Base-by-base conservation (phyloP, 148 eudicot genomes). In the Heliamphora exappendiculata region DNA sequence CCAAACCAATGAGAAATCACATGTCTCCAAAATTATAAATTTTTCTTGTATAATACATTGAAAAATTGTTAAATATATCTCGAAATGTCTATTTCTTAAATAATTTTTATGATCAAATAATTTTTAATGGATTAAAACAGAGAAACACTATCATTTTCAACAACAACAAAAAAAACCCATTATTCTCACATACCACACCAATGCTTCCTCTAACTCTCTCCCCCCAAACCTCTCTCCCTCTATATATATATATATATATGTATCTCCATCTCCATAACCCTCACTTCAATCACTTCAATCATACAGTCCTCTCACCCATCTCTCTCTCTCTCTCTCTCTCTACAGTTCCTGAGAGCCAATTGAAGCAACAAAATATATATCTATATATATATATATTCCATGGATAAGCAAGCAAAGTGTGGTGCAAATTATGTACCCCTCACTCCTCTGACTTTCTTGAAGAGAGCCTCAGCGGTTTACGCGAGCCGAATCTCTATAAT, bases 401-500 rank as follows among this genome's bases (percentile, higher is more conserved):
- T 94, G 98, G 93, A 94, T 3, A 85, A 39, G 26, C 79, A 90
- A 50, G 70, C 82, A 5, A 94, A 92, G 65, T 81, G 89, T 67
- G 82, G 79, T 29, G 98, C 97, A 72, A 94, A 94, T 70, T 90
- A 89, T 79, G 85, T 80, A 0, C 78, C 93, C 17, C 88, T 94
- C 19, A 86, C 93, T 22, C 98, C 98, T 13, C 78, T 90, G 28
- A 88, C 86, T 5, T 94, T 92, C 85, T 58, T 94, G 70, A 90
- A 84, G 68, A 88, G 98, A 63, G 98, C 97, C 16, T 72, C 93
- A 3, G 67, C 22, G 81, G 86, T 83, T 75, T 92, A 94, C 59
- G 80, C 88, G 7, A 77, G 82, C 36, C 92, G 98, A 1, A 79
- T 89, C 58, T 94, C 98, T 0, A 57, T 94, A 39, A 89, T 94